Conservation (phyloP, 305 asterid species). For the Fraxinus latifolia region DNA sequence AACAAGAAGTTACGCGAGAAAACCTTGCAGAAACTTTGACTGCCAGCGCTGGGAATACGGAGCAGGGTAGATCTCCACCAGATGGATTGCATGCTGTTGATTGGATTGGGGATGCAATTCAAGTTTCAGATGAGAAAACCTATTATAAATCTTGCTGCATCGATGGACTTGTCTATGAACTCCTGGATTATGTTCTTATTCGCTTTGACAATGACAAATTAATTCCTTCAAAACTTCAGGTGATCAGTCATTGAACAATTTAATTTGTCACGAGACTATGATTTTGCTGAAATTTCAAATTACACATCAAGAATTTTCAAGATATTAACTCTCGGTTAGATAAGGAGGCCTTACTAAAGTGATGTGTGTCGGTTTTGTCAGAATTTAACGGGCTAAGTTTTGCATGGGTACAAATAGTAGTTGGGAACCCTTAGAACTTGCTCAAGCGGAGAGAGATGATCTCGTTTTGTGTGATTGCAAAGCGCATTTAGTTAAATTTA, state of each 20-base stretch:
- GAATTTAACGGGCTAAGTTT: not conserved
- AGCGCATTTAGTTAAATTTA: not conserved
- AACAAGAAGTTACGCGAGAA: conserved; percentile 29
- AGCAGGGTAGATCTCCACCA: conserved; percentile 35
- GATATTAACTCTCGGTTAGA: not conserved
- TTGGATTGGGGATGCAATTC: conserved; percentile 66
- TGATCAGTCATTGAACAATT: conserved; percentile 33
- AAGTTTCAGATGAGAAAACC: conserved; percentile 55
- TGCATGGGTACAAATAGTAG: not conserved
- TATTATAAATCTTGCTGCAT: conserved; percentile 65
- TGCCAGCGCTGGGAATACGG: conserved; percentile 31
- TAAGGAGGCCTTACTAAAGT: not conserved
- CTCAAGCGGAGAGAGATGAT: not conserved
- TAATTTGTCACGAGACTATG: conserved; percentile 3
- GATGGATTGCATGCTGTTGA: conserved; percentile 44
- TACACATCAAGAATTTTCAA: conserved; percentile 10
- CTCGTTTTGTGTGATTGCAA: not conserved
- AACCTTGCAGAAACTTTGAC: conserved; percentile 40
- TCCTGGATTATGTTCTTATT: conserved; percentile 62
- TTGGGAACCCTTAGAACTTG: not conserved
- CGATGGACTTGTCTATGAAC: conserved; percentile 55
- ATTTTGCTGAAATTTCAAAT: conserved; percentile 9
- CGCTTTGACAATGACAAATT: conserved; percentile 48
- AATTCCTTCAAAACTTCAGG: conserved; percentile 83
- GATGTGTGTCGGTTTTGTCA: not conserved